These are phyloP conservation scores for Trichoderma hamatum DNA, from an alignment of 2,329 filamentous ascomycete genomes.

Conservation along the genomic window DNA sequence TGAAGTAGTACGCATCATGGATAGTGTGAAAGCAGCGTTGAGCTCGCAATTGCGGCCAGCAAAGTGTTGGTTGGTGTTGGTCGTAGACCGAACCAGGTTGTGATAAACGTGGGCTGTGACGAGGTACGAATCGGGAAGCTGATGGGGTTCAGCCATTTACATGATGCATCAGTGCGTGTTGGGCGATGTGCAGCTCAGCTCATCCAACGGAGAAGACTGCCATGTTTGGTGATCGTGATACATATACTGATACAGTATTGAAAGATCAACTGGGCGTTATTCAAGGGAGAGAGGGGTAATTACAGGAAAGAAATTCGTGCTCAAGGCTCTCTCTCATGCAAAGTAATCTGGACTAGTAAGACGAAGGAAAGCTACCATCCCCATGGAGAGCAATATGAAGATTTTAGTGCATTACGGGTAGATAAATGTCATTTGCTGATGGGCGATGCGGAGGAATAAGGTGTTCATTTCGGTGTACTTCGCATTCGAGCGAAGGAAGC, in stretches of 20 bases:
- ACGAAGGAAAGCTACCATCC: neutral
- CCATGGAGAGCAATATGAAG: neutral
- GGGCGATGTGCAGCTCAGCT: neutral
- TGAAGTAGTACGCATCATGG: neutral
- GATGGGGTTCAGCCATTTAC: conserved; percentile 12
- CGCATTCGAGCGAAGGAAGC: neutral
- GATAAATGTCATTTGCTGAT: neutral
- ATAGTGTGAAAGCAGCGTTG: neutral
- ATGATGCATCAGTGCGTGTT: neutral
- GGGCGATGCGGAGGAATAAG: neutral
- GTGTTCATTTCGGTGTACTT: neutral
- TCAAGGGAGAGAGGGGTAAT: neutral
- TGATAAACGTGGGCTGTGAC: neutral
- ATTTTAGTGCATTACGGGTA: neutral
- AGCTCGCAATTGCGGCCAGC: neutral
- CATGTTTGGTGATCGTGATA: neutral
- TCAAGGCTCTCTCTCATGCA: neutral
- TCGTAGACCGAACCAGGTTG: neutral
- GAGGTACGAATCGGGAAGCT: conserved; percentile 14
- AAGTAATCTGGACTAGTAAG: neutral
- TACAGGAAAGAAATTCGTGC: neutral
- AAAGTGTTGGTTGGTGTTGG: neutral
- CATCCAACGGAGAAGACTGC: neutral
- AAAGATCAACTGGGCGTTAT: neutral
- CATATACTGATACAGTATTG: neutral